Conservation (phyloP, 345 rosid genomes). For the Brassica nigra region DNA sequence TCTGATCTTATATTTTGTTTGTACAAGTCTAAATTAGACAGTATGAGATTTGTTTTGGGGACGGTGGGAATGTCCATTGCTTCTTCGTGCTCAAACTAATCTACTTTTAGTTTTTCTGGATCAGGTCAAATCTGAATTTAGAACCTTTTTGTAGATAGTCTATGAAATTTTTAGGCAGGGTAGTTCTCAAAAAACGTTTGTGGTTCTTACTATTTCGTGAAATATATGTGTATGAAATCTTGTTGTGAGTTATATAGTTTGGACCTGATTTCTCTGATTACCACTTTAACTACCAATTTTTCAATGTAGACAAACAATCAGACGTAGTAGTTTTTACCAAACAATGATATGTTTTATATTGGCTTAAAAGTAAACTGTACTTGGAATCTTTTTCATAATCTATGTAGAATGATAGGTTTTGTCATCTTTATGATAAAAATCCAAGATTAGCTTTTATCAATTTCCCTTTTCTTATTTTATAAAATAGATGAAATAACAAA, state of each 20-base stretch:
- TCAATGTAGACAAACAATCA: background rate
- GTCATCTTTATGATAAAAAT: background rate
- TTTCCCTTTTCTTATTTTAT: background rate
- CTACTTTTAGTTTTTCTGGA: background rate
- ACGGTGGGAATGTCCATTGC: background rate
- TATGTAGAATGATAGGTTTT: background rate
- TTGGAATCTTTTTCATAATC: background rate
- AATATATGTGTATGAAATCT: background rate
- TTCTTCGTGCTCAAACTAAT: background rate
- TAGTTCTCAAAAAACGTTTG: background rate
- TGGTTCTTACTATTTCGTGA: too few species aligned
- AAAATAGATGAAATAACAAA: background rate
- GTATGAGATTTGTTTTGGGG: background rate
- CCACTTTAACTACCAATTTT: background rate
- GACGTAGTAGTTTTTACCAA: background rate
- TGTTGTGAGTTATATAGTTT: background rate
- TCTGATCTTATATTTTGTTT: background rate
- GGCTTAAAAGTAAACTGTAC: background rate
- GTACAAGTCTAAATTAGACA: background rate
- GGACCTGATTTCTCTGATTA: background rate
- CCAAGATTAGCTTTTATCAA: background rate
- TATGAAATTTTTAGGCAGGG: background rate
- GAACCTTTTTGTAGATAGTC: background rate
- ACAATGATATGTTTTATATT: background rate
- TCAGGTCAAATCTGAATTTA: background rate